Percentiles rank a stretch among this genome's conserved stretches.
phyloP scores from a whole-genome alignment of 1,284 basidiomycete species.

The Lentinus polychrous region DNA sequence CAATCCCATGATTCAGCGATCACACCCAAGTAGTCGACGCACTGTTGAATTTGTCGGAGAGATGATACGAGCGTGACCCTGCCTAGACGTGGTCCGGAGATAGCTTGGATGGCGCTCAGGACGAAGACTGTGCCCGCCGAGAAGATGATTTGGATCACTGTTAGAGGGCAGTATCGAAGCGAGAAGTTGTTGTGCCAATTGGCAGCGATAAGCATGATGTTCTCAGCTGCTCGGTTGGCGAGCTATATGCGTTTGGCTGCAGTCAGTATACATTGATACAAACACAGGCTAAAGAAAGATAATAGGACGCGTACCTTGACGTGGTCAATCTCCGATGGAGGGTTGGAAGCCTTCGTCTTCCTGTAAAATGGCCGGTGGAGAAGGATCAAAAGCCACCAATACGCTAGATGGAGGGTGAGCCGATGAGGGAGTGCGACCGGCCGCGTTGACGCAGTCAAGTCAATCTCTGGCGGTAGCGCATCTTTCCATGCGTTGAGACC shows the following conservation, averaged over 20 bases:
- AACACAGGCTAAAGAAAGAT: neutral
- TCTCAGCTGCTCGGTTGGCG: conserved; percentile 59
- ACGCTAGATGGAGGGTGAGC: conserved; percentile 55
- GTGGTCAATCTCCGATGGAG: conserved; percentile 41
- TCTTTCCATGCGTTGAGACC: conserved; percentile 57
- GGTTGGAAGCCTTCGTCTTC: conserved; percentile 33
- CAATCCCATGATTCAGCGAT: conserved; percentile 46
- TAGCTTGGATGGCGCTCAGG: conserved; percentile 50
- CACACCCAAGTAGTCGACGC: conserved; percentile 42
- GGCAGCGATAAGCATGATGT: conserved; percentile 52
- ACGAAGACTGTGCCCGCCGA: conserved; percentile 60
- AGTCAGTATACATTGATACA: neutral
- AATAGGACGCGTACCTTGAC: conserved; percentile 34
- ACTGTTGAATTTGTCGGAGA: conserved; percentile 36
- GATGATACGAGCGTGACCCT: conserved; percentile 27
- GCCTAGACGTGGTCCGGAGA: conserved; percentile 30
- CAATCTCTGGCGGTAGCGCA: conserved; percentile 44
- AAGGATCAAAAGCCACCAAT: conserved; percentile 60
- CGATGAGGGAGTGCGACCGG: conserved; percentile 50
- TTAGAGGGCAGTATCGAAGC: conserved; percentile 56
- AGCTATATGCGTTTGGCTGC: conserved; percentile 28
- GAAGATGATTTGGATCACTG: conserved; percentile 57
- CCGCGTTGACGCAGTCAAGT: conserved; percentile 43
- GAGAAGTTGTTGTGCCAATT: conserved; percentile 53
- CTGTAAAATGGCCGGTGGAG: conserved; percentile 63